These are phyloP conservation scores for Aureobasidium musti DNA, from an alignment of 2,329 filamentous ascomycete genomes.

Conservation along the genomic window DNA sequence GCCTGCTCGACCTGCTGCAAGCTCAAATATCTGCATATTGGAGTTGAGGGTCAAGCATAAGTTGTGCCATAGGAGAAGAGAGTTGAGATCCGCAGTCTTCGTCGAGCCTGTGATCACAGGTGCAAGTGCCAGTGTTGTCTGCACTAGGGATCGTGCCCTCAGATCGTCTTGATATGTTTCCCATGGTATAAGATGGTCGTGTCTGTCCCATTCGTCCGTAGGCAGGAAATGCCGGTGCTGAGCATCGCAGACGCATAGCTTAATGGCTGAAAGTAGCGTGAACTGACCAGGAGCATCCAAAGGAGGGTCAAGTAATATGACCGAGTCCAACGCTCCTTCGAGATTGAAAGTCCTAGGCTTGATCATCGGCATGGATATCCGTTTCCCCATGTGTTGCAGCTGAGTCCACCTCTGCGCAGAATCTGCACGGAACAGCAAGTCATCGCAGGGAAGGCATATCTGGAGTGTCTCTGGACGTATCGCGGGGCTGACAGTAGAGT, in stretches of 20 bases:
- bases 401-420: conserved; percentile 29
- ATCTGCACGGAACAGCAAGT: conserved; percentile 31
- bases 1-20: conserved; percentile 55
- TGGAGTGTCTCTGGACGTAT: conserved; percentile 31
- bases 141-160: conserved; percentile 46
- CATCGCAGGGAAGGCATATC: conserved; percentile 31
- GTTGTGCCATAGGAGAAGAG: conserved; percentile 55
- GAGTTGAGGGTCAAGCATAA: conserved; percentile 56
- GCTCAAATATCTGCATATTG: conserved; percentile 56
- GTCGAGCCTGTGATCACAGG: conserved; percentile 48
- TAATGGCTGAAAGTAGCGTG: conserved; percentile 31
- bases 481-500: conserved; percentile 29
- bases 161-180: conserved; percentile 52
- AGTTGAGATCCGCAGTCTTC: conserved; percentile 52
- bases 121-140: conserved; percentile 43
- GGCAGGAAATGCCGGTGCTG: conserved; percentile 32
- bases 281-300: conserved; percentile 30
- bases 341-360: conserved; percentile 31
- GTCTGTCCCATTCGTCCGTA: conserved; percentile 31
- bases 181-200: conserved; percentile 35
- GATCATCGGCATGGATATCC: conserved; percentile 30
- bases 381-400: conserved; percentile 29
- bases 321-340: conserved; percentile 30
- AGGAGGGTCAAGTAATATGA: conserved; percentile 31
- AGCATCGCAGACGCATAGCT: conserved; percentile 31